These are phyloP conservation scores for Ogataea parapolymorpha DNA, from an alignment of 805 yeast species.

Conservation along the genomic window DNA sequence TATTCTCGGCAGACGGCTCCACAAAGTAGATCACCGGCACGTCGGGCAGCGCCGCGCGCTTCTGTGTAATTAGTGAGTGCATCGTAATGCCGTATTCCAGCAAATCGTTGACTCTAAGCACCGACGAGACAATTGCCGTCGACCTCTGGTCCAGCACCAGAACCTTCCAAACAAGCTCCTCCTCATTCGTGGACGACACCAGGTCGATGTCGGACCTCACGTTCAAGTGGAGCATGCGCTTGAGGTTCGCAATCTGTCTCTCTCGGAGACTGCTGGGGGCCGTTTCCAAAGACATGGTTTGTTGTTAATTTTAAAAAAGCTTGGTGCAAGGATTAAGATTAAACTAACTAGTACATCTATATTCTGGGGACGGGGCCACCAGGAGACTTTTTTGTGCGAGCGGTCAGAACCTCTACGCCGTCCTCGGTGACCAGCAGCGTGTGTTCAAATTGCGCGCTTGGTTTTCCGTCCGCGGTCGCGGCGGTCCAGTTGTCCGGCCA, in stretches of 20 bases:
- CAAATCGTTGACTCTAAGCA: constrained; percentile 88
- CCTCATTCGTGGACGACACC: constrained; percentile 48
- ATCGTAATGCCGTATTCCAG: constrained; percentile 89
- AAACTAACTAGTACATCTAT: not conserved
- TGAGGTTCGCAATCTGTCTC: constrained; percentile 43
- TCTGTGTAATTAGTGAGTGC: constrained; percentile 69
- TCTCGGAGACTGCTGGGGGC: constrained; percentile 25
- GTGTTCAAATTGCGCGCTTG: constrained; percentile 94
- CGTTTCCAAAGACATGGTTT: constrained; percentile 21
- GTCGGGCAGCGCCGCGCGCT: constrained; percentile 83
- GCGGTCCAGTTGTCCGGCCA: constrained; percentile 99
- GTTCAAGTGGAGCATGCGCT: constrained; percentile 84
- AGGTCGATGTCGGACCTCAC: constrained; percentile 63
- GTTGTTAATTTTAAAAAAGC: constrained; percentile 7
- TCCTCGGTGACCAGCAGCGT: constrained; percentile 88
- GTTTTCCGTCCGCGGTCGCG: constrained; percentile 82
- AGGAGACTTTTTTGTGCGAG: constrained; percentile 75
- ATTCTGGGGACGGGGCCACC: constrained; percentile 77
- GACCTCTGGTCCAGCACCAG: constrained; percentile 77
- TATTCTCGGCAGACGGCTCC: constrained; percentile 78
- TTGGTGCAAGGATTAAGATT: constrained; percentile 3
- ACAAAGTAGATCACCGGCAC: constrained; percentile 94
- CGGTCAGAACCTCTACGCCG: constrained; percentile 88
- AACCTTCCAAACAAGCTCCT: constrained; percentile 86
- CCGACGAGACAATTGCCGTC: constrained; percentile 83